Percentiles rank a stretch among this genome's conserved stretches.
phyloP scores from a whole-genome alignment of 805 yeast species.

The Jamesozyma jinghongensis region DNA sequence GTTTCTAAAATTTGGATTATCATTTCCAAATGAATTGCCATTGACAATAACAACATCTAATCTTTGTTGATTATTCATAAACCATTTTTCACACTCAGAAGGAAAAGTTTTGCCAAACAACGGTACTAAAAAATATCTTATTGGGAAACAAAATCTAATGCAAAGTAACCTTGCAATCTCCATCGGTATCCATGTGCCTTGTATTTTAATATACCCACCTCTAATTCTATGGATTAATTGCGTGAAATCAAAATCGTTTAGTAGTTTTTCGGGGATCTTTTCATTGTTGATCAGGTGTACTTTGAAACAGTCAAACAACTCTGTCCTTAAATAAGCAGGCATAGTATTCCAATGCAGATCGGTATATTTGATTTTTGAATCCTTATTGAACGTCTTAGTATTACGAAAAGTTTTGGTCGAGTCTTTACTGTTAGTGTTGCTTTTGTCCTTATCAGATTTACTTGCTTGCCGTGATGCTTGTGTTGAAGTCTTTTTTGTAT shows the following conservation, averaged over 20 bases:
- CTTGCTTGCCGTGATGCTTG: background rate
- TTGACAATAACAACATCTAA: no score
- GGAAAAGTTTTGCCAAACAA: slow-evolving; percentile 64
- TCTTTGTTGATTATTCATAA: slow-evolving; percentile 1
- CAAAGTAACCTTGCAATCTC: slow-evolving; percentile 60
- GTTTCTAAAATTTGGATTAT: background rate
- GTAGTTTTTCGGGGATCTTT: slow-evolving; percentile 7
- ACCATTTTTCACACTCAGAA: slow-evolving; percentile 21
- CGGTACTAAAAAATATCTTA: slow-evolving; percentile 69
- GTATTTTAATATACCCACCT: slow-evolving; percentile 87
- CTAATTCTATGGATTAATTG: slow-evolving; percentile 54
- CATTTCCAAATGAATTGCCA: no score
- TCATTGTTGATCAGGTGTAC: slow-evolving; percentile 7
- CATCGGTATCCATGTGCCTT: slow-evolving; percentile 88
- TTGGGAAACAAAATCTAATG: slow-evolving; percentile 63
- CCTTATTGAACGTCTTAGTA: no score
- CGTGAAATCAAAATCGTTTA: slow-evolving; percentile 11
- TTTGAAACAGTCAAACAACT: slow-evolving; percentile 10
- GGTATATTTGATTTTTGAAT: slow-evolving; percentile 9
- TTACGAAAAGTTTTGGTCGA: no score
- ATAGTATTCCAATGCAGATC: slow-evolving; percentile 26
- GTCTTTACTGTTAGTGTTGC: no score
- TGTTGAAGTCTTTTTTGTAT: background rate
- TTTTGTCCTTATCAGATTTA: no score
- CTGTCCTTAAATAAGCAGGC: slow-evolving; percentile 10